Percentiles rank a stretch among this genome's conserved stretches.
These are phyloP conservation scores for Cutaneotrichosporon cavernicola DNA, from an alignment of 1,284 basidiomycete species.

Conservation along the genomic window DNA sequence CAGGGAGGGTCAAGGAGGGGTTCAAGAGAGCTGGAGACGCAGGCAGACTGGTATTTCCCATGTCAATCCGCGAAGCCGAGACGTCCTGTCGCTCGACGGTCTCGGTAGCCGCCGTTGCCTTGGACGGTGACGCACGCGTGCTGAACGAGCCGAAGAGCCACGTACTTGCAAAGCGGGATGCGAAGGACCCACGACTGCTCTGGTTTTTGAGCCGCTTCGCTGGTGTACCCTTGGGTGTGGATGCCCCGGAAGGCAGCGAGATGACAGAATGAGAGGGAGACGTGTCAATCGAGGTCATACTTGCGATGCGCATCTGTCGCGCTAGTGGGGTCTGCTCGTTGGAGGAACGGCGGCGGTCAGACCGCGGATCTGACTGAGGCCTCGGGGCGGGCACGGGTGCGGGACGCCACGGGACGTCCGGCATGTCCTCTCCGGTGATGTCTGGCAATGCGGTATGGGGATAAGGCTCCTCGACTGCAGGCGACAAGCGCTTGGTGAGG, in stretches of 20 bases:
- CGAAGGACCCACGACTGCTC: slow-evolving; percentile 45
- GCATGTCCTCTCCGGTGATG: slow-evolving; percentile 14
- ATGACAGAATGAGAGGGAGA: slow-evolving; percentile 21
- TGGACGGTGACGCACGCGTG: slow-evolving; percentile 39
- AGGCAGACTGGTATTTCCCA: slow-evolving; percentile 3
- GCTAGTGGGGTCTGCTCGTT: slow-evolving; percentile 17
- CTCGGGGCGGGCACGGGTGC: background rate
- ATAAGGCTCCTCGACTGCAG: slow-evolving; percentile 19
- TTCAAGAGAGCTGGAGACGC: slow-evolving; percentile 10
- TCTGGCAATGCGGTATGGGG: slow-evolving; percentile 10
- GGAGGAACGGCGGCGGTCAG: slow-evolving; percentile 4
- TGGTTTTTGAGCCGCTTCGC: slow-evolving; percentile 40
- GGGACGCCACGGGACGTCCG: slow-evolving; percentile 18
- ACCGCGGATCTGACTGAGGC: background rate
- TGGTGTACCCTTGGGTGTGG: slow-evolving; percentile 41
- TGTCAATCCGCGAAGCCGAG: slow-evolving; percentile 18
- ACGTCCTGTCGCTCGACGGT: slow-evolving; percentile 41
- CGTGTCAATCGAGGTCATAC: slow-evolving; percentile 14
- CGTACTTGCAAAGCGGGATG: slow-evolving; percentile 38
- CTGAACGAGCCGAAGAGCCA: slow-evolving; percentile 44
- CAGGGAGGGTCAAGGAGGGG: background rate
- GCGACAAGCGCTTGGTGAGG: slow-evolving; percentile 9
- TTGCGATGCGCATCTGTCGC: slow-evolving; percentile 15
- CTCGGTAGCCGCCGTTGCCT: slow-evolving; percentile 40
- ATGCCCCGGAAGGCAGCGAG: slow-evolving; percentile 35